Evolutionary conservation across 2,329 filamentous ascomycete genomes (phyloP), one percentile per base, ranked within the genome.

Genomic region (Pseudogymnoascus sp.): DNA sequence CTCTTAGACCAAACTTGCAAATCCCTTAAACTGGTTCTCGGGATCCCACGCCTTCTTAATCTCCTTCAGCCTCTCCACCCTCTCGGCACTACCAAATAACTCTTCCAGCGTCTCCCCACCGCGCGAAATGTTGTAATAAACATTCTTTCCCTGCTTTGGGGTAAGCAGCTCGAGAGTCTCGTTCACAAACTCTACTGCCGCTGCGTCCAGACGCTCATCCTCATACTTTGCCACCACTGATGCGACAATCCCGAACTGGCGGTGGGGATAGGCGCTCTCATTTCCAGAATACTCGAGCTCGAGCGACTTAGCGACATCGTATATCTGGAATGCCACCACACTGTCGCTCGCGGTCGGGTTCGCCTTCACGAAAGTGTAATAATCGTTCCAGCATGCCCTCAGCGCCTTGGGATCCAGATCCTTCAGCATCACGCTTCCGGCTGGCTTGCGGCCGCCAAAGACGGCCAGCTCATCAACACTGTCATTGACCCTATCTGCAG

Each of bases 31-130:
- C 55, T 25, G 12, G 8, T 59, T 39, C 55, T 61, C 60, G 4
- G 69, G 66, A 61, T 72, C 71, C 67, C 68, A 69, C 45, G 63
- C 63, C 37, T 58, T 69, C 64, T 72, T 72, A 59, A 72, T 45
- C 1, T 52, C 62, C 18, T 63, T 64, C 12, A 72, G 59, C 31
- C 65, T 70, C n/a, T 65, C 61, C 12, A 71, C 31, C 42, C 64
- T 60, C 13, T 37, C 55, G 4, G 4, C 13, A 15, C 12, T 59
- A 2, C 55, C 55, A 37, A 25, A 37, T 9, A 37, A 15, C 36
- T 25, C 13, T 31, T 21, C 31, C 15, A 37, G 15, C 5, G 13
- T 59, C 55, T 59, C 55, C 1, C 35, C 52, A 36, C 52, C 27
- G n/a, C n/a, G 29, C 12, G 27, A 31, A 58, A 58, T 33, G 31